phyloP scores from a whole-genome alignment of 1,139 yeast genomes.

The Geotrichum citri-aurantii region DNA sequence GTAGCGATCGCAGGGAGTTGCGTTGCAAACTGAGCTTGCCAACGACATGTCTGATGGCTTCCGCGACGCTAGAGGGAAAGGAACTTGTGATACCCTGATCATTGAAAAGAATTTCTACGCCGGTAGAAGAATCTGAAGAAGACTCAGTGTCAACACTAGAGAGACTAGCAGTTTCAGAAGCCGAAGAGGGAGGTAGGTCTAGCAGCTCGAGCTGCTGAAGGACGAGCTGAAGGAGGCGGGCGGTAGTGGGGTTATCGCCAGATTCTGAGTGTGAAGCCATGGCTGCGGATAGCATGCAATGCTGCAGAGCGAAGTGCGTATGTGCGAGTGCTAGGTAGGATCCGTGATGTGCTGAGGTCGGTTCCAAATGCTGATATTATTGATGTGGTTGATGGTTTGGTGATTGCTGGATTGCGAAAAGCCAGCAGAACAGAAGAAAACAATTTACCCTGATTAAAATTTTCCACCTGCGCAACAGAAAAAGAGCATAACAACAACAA shows the following conservation, averaged over 20 bases:
- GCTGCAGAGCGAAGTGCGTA: background rate
- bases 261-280: background rate
- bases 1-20: constrained; percentile 47
- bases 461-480: background rate
- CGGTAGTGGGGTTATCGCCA: constrained; percentile 5
- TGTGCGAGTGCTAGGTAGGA: background rate
- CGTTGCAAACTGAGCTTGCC: constrained; percentile 52
- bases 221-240: constrained; percentile 10
- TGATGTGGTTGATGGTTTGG: background rate
- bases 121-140: background rate
- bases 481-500: background rate
- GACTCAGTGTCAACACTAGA: constrained; percentile 9
- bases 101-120: constrained; percentile 30
- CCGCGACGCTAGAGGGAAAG: constrained; percentile 40
- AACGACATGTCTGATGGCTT: constrained; percentile 39
- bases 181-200: constrained; percentile 5
- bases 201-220: constrained; percentile 8
- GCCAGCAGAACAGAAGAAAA: background rate
- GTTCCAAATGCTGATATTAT: background rate
- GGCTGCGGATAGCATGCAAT: background rate
- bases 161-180: constrained; percentile 9
- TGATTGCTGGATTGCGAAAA: background rate
- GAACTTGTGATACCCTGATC: constrained; percentile 33
- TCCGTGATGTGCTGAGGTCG: background rate
- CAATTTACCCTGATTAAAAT: background rate